Evolutionary conservation across 305 asterid genomes (phyloP).

Genomic region (Vinca major): DNA sequence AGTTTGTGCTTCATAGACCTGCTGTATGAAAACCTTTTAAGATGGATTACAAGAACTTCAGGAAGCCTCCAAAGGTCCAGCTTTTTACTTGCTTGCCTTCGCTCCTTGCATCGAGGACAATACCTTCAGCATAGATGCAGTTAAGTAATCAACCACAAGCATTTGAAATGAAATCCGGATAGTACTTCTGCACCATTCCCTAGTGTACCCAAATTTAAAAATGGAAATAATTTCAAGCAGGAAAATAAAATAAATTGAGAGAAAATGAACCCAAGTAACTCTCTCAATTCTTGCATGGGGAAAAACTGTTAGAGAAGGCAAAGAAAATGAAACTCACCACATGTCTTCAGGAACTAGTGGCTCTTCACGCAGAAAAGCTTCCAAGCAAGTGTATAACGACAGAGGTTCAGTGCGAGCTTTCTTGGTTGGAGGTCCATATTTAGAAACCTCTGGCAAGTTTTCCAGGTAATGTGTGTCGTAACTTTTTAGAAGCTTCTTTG

Average conservation of each 20-base stretch:
- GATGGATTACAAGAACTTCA: conserved; percentile 90
- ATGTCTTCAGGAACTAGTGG: conserved; percentile 99
- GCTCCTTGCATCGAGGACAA: conserved; percentile 97
- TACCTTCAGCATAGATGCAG: conserved; percentile 41
- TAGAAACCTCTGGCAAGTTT: conserved; percentile 78
- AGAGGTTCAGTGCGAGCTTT: conserved; percentile 95
- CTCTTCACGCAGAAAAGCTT: conserved; percentile 93
- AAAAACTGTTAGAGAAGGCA: not conserved
- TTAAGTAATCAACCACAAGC: not conserved
- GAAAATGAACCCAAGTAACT: not conserved
- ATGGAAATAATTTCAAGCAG: conserved; percentile 4
- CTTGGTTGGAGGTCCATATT: conserved; percentile 64
- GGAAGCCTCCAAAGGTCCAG: conserved; percentile 99
- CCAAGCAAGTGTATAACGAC: conserved; percentile 91
- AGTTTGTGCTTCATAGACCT: conserved; percentile 97
- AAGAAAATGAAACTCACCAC: conserved; percentile 53
- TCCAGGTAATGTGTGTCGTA: conserved; percentile 77
- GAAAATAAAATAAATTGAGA: conserved; percentile 2
- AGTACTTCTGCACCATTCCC: not conserved
- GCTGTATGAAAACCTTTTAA: conserved; percentile 91
- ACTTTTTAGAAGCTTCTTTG: conserved; percentile 79
- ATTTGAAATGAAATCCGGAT: not conserved
- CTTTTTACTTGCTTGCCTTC: conserved; percentile 98
- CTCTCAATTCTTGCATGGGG: not conserved
- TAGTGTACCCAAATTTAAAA: not conserved